These are phyloP conservation scores for Verticillium klebahnii DNA, from an alignment of 2,329 filamentous ascomycete genomes.

Conservation along the genomic window DNA sequence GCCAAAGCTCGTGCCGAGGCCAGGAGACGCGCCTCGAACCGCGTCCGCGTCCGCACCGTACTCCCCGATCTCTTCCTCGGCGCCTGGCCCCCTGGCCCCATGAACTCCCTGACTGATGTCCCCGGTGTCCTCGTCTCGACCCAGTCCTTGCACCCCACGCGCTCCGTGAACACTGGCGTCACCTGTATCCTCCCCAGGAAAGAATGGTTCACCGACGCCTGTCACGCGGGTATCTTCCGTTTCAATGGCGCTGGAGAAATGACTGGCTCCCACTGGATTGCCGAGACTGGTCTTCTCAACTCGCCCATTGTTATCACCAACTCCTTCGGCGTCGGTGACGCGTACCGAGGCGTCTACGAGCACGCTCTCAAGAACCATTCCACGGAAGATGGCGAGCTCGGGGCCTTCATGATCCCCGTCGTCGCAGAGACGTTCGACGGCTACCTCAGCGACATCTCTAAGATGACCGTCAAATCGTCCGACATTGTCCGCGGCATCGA, in stretches of 20 bases:
- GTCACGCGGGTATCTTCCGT: conserved; percentile 48
- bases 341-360: conserved; percentile 54
- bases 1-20: conserved; percentile 1
- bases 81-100: conserved; percentile 34
- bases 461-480: conserved; percentile 48
- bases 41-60: conserved; percentile 35
- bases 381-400: conserved; percentile 36
- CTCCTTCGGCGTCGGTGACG: conserved; percentile 51
- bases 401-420: conserved; percentile 52
- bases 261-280: conserved; percentile 57
- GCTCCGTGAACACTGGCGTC: conserved; percentile 41
- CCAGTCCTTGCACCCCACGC: conserved; percentile 33
- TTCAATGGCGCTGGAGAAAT: conserved; percentile 63
- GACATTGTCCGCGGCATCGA: conserved; percentile 52
- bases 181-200: conserved; percentile 42
- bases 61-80: conserved; percentile 40
- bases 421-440: conserved; percentile 63
- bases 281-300: conserved; percentile 55
- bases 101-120: conserved; percentile 48
- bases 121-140: conserved; percentile 42
- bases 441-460: conserved; percentile 51
- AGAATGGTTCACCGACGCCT: conserved; percentile 39
- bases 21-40: conserved; percentile 1
- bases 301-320: conserved; percentile 59
- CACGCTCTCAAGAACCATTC: conserved; percentile 43